Conservation (phyloP, 1,284 basidiomycete genomes). For the Lentinus polychrous region DNA sequence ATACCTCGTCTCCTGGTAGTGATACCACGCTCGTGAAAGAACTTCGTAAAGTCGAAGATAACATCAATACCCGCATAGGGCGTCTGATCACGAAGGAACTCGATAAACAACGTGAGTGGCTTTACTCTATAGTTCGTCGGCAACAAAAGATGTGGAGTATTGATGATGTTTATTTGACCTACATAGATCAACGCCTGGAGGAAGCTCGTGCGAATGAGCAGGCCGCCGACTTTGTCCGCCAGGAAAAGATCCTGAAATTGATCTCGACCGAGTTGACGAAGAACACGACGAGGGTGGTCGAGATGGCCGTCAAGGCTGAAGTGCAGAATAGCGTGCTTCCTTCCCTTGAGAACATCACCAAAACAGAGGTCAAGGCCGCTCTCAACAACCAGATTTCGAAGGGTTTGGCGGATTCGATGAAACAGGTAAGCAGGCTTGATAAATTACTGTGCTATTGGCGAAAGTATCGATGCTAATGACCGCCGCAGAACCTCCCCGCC, state of each 20-base stretch:
- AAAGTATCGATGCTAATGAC: slow-evolving; percentile 8
- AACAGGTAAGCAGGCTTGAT: slow-evolving; percentile 45
- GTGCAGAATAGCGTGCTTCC: slow-evolving; percentile 76
- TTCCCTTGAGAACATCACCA: slow-evolving; percentile 71
- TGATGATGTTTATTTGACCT: not conserved
- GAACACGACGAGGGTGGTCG: slow-evolving; percentile 80
- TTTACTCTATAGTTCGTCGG: not conserved
- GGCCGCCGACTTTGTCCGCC: slow-evolving; percentile 68
- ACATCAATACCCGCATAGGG: slow-evolving; percentile 62
- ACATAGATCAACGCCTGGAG: slow-evolving; percentile 70
- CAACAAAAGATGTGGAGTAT: slow-evolving; percentile 3
- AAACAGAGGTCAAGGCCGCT: slow-evolving; percentile 66
- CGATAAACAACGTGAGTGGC: slow-evolving; percentile 70
- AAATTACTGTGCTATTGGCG: not conserved
- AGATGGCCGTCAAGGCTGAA: slow-evolving; percentile 75
- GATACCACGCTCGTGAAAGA: slow-evolving; percentile 57
- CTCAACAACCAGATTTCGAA: slow-evolving; percentile 70
- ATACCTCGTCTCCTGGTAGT: slow-evolving; percentile 46
- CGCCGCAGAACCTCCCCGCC: slow-evolving; percentile 53
- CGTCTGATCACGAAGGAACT: slow-evolving; percentile 75
- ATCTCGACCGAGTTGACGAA: slow-evolving; percentile 78
- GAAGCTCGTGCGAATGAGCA: slow-evolving; percentile 71
- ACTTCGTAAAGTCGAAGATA: slow-evolving; percentile 77
- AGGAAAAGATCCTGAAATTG: slow-evolving; percentile 80
- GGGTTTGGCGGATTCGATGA: slow-evolving; percentile 64